Base-by-base conservation (phyloP, 2,329 filamentous ascomycete genomes). In the Venturia oleaginea region DNA sequence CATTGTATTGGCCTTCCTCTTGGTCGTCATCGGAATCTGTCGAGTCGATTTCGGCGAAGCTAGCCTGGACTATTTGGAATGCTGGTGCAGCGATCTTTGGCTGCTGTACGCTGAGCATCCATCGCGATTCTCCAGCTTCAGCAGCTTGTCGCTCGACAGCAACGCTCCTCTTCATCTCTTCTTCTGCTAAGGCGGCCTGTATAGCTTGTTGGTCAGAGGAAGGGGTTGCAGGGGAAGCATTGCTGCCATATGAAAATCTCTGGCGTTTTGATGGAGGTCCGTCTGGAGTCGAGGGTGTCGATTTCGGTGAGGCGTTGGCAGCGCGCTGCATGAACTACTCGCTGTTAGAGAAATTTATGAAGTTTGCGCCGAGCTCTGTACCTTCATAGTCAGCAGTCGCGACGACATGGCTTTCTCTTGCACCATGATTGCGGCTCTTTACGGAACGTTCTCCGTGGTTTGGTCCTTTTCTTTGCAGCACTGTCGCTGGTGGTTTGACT, bases 351-450 rank as follows among this genome's bases (percentile, higher is more conserved):
- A n/a, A 34, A 17, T 22, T 34, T 6, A 5, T 34, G 4, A 34
- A 48, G 62, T 65, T 55, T 59, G 55, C 55, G 59, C 62, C 34
- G 64, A 54, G 38, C 17, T 17, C 59, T 69, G 32, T 72, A 81
- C 83, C 77, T 96, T 96, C 92, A 96, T 97, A 43, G 90, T 92
- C 72, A 95, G 82, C 59, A 97, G 86, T 69, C 92, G 87, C 66
- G 89, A 92, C 67, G 92, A 96, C 86, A 95, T 60, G 54, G 64
- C 19, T 59, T 59, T 62, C 60, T 64, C 61, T 48, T 59, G 34
- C 37, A 46, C 60, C 54, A 61, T 64, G n/a, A 40, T 63, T 40
- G 62, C 32, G 51, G n/a, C 19, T 38, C 11, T 15, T 59, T 22
- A 37, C 17, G 15, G 19, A 38, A 7, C 19, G 3, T 38, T 2